Percentiles rank a stretch among this genome's conserved stretches.
Evolutionary conservation across 2,329 filamentous ascomycete genomes (phyloP).

Genomic region (Dichotomopilus funicola): DNA sequence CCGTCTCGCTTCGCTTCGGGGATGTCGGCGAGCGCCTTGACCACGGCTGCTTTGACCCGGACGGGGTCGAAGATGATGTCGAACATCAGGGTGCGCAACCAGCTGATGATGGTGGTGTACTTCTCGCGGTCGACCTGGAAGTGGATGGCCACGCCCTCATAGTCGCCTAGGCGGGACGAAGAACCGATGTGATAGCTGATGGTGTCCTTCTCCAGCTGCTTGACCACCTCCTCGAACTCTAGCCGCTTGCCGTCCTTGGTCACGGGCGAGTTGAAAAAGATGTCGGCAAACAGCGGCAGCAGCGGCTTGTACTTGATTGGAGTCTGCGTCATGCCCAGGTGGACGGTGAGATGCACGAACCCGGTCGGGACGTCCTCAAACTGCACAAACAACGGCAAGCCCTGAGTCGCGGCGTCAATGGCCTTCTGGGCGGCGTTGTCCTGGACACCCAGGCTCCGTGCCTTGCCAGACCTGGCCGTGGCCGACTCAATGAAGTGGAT

Average conservation of each 20-base stretch:
- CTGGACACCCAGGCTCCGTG: slow-evolving; percentile 60
- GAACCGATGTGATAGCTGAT: slow-evolving; percentile 72
- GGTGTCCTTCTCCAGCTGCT: slow-evolving; percentile 84
- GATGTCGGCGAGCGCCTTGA: slow-evolving; percentile 83
- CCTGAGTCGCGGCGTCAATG: slow-evolving; percentile 61
- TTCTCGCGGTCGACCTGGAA: slow-evolving; percentile 86
- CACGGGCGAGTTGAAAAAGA: slow-evolving; percentile 92
- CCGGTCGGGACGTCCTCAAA: slow-evolving; percentile 92
- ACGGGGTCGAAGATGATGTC: slow-evolving; percentile 77
- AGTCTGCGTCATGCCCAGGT: slow-evolving; percentile 70
- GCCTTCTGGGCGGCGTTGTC: slow-evolving; percentile 66
- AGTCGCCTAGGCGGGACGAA: slow-evolving; percentile 63
- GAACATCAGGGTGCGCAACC: slow-evolving; percentile 81
- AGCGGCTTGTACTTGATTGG: slow-evolving; percentile 80
- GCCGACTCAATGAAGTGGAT: slow-evolving; percentile 91
- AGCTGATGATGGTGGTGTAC: slow-evolving; percentile 73
- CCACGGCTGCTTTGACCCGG: slow-evolving; percentile 57
- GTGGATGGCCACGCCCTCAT: slow-evolving; percentile 72
- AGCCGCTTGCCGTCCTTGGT: slow-evolving; percentile 67
- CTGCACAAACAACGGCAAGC: slow-evolving; percentile 82
- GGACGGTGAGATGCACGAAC: slow-evolving; percentile 79
- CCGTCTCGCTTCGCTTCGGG: slow-evolving; percentile 89
- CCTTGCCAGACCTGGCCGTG: slow-evolving; percentile 76
- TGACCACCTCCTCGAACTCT: slow-evolving; percentile 87
- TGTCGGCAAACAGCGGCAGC: slow-evolving; percentile 76